Evolutionary conservation across 1,284 basidiomycete genomes (phyloP).

Genomic region (Cutaneotrichosporon sp.): DNA sequence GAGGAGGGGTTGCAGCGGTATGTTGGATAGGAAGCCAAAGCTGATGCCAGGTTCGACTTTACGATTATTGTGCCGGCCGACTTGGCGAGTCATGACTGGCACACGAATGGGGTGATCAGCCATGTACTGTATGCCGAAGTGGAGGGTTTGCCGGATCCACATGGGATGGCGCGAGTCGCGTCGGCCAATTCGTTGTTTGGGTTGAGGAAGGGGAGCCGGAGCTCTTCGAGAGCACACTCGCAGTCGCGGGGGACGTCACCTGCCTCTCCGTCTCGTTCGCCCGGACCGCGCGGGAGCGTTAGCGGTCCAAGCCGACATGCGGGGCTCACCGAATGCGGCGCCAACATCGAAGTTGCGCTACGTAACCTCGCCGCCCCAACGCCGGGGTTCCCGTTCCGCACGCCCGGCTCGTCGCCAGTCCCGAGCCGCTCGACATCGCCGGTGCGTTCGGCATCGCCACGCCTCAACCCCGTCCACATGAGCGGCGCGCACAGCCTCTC

Average conservation of each 20-base stretch:
- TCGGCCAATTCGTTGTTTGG: slow-evolving; percentile 20
- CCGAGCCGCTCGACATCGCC: background rate
- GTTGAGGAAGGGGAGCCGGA: slow-evolving; percentile 6
- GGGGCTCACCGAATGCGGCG: slow-evolving; percentile 2
- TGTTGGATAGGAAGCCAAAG: background rate
- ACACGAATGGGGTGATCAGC: slow-evolving; percentile 24
- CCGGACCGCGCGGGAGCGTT: background rate
- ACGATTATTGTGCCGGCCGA: slow-evolving; percentile 31
- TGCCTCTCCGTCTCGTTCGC: background rate
- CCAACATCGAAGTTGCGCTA: background rate
- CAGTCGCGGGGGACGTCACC: background rate
- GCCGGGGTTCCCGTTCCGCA: slow-evolving; percentile 12
- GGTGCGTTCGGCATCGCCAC: too few species aligned
- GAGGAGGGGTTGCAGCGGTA: slow-evolving; percentile 35
- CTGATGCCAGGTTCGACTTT: slow-evolving; percentile 29
- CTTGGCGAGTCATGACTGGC: slow-evolving; percentile 30
- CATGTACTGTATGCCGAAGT: slow-evolving; percentile 29
- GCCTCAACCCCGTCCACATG: background rate
- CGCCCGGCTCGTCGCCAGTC: slow-evolving; percentile 10
- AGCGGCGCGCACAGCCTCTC: background rate
- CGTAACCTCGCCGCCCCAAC: background rate
- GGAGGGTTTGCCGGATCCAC: slow-evolving; percentile 19
- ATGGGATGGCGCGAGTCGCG: background rate
- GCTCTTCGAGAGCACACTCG: background rate
- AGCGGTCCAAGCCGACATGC: slow-evolving; percentile 1